phyloP scores from a whole-genome alignment of 352 stramenopile species.

The Phytopythium delawarense region DNA sequence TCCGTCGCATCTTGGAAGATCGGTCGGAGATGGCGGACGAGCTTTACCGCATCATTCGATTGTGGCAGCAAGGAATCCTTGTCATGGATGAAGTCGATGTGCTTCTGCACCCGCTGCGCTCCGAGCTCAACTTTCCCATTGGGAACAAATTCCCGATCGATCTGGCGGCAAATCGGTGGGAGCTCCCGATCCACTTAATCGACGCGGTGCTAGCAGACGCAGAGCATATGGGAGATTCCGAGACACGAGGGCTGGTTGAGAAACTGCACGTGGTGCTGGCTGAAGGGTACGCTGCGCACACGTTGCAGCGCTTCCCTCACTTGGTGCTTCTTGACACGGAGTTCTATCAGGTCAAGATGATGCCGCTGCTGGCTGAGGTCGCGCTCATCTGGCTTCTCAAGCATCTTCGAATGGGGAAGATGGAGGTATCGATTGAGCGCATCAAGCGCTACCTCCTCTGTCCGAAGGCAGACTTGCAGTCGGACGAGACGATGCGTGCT shows the following conservation, averaged over 20 bases:
- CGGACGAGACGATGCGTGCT: slow-evolving; percentile 70
- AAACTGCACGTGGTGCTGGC: slow-evolving; percentile 89
- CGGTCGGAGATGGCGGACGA: slow-evolving; percentile 89
- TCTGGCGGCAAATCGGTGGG: slow-evolving; percentile 87
- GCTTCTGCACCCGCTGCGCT: slow-evolving; percentile 87
- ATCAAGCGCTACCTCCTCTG: slow-evolving; percentile 73
- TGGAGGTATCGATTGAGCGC: slow-evolving; percentile 80
- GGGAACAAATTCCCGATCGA: slow-evolving; percentile 91
- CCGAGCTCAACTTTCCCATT: slow-evolving; percentile 91
- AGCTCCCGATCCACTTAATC: slow-evolving; percentile 91
- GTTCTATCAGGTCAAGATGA: slow-evolving; percentile 94
- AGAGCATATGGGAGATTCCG: neutral
- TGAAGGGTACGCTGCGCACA: slow-evolving; percentile 90
- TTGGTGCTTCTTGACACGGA: slow-evolving; percentile 95
- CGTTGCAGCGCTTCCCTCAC: slow-evolving; percentile 96
- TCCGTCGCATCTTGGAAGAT: slow-evolving; percentile 67
- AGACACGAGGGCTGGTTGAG: slow-evolving; percentile 17
- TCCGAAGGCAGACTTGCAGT: slow-evolving; percentile 48
- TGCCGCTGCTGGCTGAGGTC: slow-evolving; percentile 91
- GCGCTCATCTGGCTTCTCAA: slow-evolving; percentile 80
- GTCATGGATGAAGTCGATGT: slow-evolving; percentile 94
- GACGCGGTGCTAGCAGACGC: slow-evolving; percentile 89
- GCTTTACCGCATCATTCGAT: slow-evolving; percentile 78
- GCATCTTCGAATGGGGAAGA: slow-evolving; percentile 92
- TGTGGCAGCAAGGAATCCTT: slow-evolving; percentile 94